Evolutionary conservation across 352 stramenopile species (phyloP).

Genomic region (Globisporangium solare): DNA sequence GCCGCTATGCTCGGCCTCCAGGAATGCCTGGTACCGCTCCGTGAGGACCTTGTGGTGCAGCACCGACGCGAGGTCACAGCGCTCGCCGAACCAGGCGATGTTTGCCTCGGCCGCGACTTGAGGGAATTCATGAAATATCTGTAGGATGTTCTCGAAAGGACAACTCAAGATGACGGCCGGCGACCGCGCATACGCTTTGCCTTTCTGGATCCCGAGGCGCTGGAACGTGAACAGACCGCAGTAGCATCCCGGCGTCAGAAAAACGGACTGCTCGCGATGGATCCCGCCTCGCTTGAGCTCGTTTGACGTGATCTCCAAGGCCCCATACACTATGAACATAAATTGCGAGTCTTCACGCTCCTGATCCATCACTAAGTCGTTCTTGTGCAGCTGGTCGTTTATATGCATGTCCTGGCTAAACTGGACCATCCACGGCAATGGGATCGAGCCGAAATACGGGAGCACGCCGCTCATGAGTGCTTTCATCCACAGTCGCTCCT

Average conservation of each 20-base stretch:
- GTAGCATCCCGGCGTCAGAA: constrained; percentile 68
- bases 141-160: constrained; percentile 28
- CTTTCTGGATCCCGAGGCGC: constrained; percentile 40
- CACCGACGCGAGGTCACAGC: constrained; percentile 58
- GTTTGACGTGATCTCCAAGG: constrained; percentile 53
- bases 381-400: constrained; percentile 56
- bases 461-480: constrained; percentile 69
- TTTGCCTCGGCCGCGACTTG: constrained; percentile 56
- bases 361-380: constrained; percentile 51
- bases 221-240: constrained; percentile 72
- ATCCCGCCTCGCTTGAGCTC: constrained; percentile 21
- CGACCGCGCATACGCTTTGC: constrained; percentile 47
- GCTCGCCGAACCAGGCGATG: constrained; percentile 71
- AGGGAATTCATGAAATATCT: constrained; percentile 57
- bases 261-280: constrained; percentile 40
- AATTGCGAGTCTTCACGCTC: constrained; percentile 36
- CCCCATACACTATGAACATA: constrained; percentile 62
- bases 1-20: constrained; percentile 70
- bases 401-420: constrained; percentile 62
- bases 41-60: constrained; percentile 54
- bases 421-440: constrained; percentile 41
- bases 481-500: constrained; percentile 67
- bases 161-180: constrained; percentile 55
- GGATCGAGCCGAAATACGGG: constrained; percentile 59
- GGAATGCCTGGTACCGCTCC: constrained; percentile 57